phyloP scores from a whole-genome alignment of 441 rosid genomes.

The Pelargonium myrrhifolium region DNA sequence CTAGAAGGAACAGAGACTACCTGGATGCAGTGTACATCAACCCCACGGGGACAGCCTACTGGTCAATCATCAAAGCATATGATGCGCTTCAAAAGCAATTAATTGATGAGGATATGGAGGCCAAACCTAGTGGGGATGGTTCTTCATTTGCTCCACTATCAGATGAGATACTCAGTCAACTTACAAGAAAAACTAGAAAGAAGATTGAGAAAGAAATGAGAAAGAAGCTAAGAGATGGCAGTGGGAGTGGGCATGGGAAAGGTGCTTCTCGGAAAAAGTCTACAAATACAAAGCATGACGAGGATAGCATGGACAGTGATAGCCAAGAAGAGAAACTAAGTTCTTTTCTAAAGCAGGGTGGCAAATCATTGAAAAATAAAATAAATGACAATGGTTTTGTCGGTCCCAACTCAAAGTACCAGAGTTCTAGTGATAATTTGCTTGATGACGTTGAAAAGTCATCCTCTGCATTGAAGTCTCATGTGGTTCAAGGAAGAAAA shows the following conservation, averaged over 20 bases:
- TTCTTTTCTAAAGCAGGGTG: conserved; percentile 51
- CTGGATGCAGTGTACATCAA: conserved; percentile 89
- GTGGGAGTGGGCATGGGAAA: conserved; percentile 38
- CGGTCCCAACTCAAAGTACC: conserved; percentile 31
- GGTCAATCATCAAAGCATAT: conserved; percentile 97
- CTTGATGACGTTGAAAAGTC: conserved; percentile 32
- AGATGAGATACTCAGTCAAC: conserved; percentile 69
- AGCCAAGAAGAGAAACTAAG: conserved; percentile 65
- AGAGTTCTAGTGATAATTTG: conserved; percentile 26
- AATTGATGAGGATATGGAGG: conserved; percentile 51
- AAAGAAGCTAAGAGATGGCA: conserved; percentile 49
- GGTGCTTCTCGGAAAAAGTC: conserved; percentile 36
- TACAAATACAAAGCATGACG: conserved; percentile 37
- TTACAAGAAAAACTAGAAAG: conserved; percentile 80
- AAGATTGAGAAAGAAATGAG: conserved; percentile 67
- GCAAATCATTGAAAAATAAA: conserved; percentile 44
- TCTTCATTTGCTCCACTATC: conserved; percentile 54
- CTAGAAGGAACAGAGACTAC: conserved; percentile 90
- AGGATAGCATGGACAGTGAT: conserved; percentile 51
- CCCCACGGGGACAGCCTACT: conserved; percentile 85
- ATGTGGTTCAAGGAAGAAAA: conserved; percentile 50
- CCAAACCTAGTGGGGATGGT: conserved; percentile 36
- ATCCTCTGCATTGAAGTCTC: conserved; percentile 39
- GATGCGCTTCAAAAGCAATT: conserved; percentile 85
- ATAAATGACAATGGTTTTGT: conserved; percentile 31